Base-by-base conservation (phyloP, 345 rosid species). In the Limnanthes douglasii region DNA sequence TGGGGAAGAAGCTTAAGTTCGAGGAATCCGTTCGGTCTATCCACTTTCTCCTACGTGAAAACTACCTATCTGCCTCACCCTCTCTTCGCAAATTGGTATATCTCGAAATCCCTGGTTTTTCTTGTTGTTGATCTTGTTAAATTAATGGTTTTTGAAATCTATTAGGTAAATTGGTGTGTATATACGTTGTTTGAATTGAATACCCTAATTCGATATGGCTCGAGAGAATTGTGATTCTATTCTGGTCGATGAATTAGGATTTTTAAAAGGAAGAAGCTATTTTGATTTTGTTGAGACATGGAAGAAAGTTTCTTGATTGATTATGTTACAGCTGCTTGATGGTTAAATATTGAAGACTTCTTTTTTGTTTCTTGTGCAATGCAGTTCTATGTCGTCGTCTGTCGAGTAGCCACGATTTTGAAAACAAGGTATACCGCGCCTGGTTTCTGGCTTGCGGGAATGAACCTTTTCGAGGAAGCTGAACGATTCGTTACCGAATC, bases 371-470 rank as follows among this genome's bases (percentile, higher is more conserved):
- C 20, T 17, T 52, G 27, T 7, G 6, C 13, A 29, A 44, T 53
- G 37, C 52, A 88, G 97, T 76, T 88, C 26, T 83, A 64, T 48
- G 31, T 60, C 17, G 86, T 56, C 38, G 73, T 83, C 5, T 88
- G 90, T 50, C 82, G 97, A 43, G 95, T 71, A 3, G 85, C 80
- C 4, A 83, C 93, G 4, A 57, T 83, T 42, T 61, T 88, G 3
- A 83, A 71, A 66, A 72, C 93, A 0, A 73, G 95, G 47, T 62
- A 83, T 41, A 88, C 93, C 6, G 74, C 77, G 15, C 78, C 93
- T 6, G 93, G 95, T 2, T 88, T 88, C 61, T 79, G 97, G 95
- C 68, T 56, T 17, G 81, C 86, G 0, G 93, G 95, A 0, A 51
- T 83, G 14, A 65, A 63, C 10, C 78, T 83, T 39, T 76, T 88